Percentiles rank a stretch among this genome's conserved stretches.
Conservation (phyloP, 257 asterid genomes). For the Fraxinus americana region DNA sequence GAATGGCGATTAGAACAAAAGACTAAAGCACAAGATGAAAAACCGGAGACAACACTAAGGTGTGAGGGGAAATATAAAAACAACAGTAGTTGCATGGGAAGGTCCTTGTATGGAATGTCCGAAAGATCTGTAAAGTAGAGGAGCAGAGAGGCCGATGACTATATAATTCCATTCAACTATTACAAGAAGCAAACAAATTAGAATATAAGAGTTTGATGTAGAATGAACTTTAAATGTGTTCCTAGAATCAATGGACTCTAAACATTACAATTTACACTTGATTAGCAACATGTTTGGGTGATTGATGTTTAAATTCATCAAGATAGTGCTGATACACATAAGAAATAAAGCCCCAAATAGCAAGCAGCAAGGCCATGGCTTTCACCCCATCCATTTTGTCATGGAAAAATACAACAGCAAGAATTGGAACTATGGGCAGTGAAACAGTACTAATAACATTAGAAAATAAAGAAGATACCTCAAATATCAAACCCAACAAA, state of each 20-base stretch:
- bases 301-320: constrained; percentile 24
- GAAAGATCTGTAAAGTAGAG: no score
- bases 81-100: no score
- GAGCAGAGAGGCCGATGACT: no score
- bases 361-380: constrained; percentile 45
- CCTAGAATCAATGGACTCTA: background rate
- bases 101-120: no score
- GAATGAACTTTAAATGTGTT: no score
- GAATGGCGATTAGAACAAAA: no score
- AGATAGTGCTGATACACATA: constrained; percentile 56
- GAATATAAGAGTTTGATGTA: background rate
- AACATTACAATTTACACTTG: background rate
- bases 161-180: background rate
- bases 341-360: constrained; percentile 57
- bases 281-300: background rate
- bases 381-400: constrained; percentile 47
- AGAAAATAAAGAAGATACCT: constrained; percentile 46
- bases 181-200: background rate
- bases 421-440: constrained; percentile 45
- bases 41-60: no score
- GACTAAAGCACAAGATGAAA: no score
- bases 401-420: constrained; percentile 44
- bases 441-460: constrained; percentile 47
- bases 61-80: no score
- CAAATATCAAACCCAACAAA: constrained; percentile 37